These are phyloP conservation scores for Coemansia umbellata DNA, from an alignment of 192 early-diverging fungal species.

Conservation along the genomic window DNA sequence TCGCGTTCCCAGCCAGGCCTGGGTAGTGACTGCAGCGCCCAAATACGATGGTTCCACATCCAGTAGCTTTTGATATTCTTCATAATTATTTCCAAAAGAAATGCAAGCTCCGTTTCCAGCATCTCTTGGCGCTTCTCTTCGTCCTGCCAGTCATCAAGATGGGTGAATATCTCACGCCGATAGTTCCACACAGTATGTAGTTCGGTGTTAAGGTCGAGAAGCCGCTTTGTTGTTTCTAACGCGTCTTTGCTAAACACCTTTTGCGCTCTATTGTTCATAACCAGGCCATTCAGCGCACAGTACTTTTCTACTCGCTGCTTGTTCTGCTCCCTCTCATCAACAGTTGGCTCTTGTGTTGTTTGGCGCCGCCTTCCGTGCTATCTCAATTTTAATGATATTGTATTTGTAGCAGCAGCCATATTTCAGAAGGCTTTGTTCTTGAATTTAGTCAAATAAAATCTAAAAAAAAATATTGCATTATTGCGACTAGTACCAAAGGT, in stretches of 20 bases:
- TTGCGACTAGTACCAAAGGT: too few relatives aligned
- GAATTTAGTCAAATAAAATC: too few relatives aligned
- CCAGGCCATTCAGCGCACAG: slow-evolving; percentile 29
- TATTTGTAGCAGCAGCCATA: too few relatives aligned
- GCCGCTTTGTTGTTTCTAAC: slow-evolving; percentile 60
- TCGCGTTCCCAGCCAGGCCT: slow-evolving; percentile 76
- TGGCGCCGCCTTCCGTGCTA: slow-evolving; percentile 45
- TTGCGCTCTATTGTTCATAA: slow-evolving; percentile 17
- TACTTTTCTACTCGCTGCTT: slow-evolving; percentile 34
- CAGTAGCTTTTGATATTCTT: slow-evolving; percentile 95
- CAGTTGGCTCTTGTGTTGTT: slow-evolving; percentile 18
- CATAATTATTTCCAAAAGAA: slow-evolving; percentile 67
- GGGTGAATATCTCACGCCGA: slow-evolving; percentile 65
- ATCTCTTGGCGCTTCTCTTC: slow-evolving; percentile 3
- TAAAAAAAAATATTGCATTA: too few relatives aligned
- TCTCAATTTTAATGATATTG: too few relatives aligned
- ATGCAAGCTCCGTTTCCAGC: slow-evolving; percentile 63
- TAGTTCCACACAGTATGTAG: slow-evolving; percentile 95
- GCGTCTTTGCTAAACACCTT: slow-evolving; percentile 44
- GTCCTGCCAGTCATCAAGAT: slow-evolving; percentile 17
- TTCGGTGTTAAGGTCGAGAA: slow-evolving; percentile 84
- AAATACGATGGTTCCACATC: slow-evolving; percentile 95
- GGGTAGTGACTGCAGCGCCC: slow-evolving; percentile 78
- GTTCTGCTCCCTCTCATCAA: slow-evolving; percentile 27
- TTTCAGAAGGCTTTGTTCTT: too few relatives aligned